A percentile compares a stretch with the other conserved stretches of the same genome.
phyloP scores from a whole-genome alignment of 495 filamentous ascomycete genomes.

The Aspergillus indologenus region DNA sequence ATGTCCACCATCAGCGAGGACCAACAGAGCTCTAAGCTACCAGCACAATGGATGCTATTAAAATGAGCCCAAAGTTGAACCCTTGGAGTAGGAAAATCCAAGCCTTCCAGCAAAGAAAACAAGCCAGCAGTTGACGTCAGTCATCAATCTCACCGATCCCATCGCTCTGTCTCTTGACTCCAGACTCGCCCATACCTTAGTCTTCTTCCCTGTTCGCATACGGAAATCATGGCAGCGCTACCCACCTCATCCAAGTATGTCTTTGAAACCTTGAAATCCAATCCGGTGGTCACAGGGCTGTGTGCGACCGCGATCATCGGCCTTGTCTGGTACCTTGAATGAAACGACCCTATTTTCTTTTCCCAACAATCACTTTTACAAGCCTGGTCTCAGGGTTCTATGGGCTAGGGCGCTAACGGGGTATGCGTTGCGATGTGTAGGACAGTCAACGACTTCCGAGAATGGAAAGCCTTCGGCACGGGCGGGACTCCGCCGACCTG shows the following conservation, averaged over 20 bases:
- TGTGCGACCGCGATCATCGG: slow-evolving; percentile 1
- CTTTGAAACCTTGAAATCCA: neutral
- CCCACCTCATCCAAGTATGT: neutral
- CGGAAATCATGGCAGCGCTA: neutral
- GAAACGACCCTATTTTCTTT: neutral
- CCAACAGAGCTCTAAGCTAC: neutral
- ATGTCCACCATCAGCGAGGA: neutral
- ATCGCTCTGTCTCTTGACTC: neutral
- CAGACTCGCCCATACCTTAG: neutral
- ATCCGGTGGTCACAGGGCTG: neutral
- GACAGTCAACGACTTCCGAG: neutral
- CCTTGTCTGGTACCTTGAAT: neutral
- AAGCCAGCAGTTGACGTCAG: neutral
- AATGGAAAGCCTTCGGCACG: slow-evolving; percentile 1
- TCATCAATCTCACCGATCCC: neutral
- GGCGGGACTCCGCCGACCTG: neutral
- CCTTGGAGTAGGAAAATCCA: neutral
- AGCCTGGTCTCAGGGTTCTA: too few relatives aligned
- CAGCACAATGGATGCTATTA: neutral
- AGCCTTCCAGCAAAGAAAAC: neutral
- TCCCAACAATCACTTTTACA: too few relatives aligned
- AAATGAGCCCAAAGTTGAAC: neutral
- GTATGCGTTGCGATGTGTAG: neutral
- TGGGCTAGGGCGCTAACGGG: neutral
- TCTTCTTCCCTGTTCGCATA: neutral